A percentile compares a stretch with the other conserved stretches of the same genome.
phyloP scores from a whole-genome alignment of 164 flowering plant genomes.

The Vitis cinerea region DNA sequence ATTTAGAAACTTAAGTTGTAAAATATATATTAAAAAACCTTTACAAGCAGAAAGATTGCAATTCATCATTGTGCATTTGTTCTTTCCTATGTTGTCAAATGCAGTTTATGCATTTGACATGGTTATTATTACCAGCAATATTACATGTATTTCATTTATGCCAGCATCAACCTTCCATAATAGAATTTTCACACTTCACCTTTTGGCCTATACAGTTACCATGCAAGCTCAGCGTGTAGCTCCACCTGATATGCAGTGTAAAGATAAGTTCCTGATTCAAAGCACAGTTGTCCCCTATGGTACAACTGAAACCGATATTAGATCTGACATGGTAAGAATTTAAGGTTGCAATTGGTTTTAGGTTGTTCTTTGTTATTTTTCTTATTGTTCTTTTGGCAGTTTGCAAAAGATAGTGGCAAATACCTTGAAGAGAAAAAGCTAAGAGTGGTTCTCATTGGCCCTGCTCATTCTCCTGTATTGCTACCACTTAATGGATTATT shows the following conservation, averaged over 20 bases:
- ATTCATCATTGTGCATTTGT: too few relatives aligned
- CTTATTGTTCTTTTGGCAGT: conserved; percentile 46
- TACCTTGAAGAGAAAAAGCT: conserved; percentile 76
- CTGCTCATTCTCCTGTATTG: conserved; percentile 53
- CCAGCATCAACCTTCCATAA: background rate
- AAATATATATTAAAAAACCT: too few relatives aligned
- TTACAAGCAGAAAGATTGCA: too few relatives aligned
- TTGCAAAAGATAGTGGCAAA: conserved; percentile 54
- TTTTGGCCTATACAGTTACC: conserved; percentile 44
- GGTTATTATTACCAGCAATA: too few relatives aligned
- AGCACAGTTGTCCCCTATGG: conserved; percentile 70
- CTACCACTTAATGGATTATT: conserved; percentile 44
- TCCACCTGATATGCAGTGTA: conserved; percentile 74
- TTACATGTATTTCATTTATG: too few relatives aligned
- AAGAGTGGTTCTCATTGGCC: conserved; percentile 55
- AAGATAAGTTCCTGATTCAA: conserved; percentile 87
- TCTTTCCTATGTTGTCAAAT: too few relatives aligned
- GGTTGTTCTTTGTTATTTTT: background rate
- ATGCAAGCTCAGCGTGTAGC: conserved; percentile 79
- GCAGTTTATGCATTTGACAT: too few relatives aligned
- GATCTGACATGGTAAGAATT: conserved; percentile 51
- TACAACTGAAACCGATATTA: conserved; percentile 57
- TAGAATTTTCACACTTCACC: background rate
- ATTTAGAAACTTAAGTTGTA: too few relatives aligned
- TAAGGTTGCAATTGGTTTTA: background rate